Evolutionary conservation across 129 eudicot genomes (phyloP), one percentile per base, ranked within the genome.

Genomic region (Logfia minima): DNA sequence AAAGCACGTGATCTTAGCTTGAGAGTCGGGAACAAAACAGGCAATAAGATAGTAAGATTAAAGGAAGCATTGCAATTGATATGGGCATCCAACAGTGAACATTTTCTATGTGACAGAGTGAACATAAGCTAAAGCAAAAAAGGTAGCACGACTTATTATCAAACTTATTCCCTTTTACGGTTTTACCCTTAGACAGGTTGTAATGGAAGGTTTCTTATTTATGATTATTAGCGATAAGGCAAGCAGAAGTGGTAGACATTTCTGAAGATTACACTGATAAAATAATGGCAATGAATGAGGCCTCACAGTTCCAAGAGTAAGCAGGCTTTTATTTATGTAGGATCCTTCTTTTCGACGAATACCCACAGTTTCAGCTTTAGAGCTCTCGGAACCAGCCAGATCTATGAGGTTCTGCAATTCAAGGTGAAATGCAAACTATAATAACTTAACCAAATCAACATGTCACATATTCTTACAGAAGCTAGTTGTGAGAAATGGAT

Each of bases 361-460:
- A 51, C 97, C 95, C 31, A 82, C 80, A 53, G 97, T 91, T 82
- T 85, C 97, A 59, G 87, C 95, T 87, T 81, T 91, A 37, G 92
- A 91, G 87, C 97, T 91, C 87, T 91, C 97, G 59, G 95, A 91
- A 81, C 97, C 97, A 65, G 97, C 97, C 87, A 89, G 86, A 75
- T 91, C 97, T 77, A 91, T 89, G 63, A 91, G 90, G 83, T 91
- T 87, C 97, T 91, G 92, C 90, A 85, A 74, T 74, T 31, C 76
- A 52, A 79, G 74, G 78, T 64, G 29, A 21, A 70, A 81, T 52
- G 74, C 24, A 75, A 16, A 41, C 22, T 77, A 76, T 51, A 28
- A 65, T 28, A 56, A 29, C 35, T 61, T n/a, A 71, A 73, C 68
- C 22, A 58, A 73, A 73, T 73, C 56, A 56, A 56, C 67, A 35